Evolutionary conservation across 2,329 filamentous ascomycete genomes (phyloP), one percentile per base, ranked within the genome.

Genomic region (Calonectria leucothoes): DNA sequence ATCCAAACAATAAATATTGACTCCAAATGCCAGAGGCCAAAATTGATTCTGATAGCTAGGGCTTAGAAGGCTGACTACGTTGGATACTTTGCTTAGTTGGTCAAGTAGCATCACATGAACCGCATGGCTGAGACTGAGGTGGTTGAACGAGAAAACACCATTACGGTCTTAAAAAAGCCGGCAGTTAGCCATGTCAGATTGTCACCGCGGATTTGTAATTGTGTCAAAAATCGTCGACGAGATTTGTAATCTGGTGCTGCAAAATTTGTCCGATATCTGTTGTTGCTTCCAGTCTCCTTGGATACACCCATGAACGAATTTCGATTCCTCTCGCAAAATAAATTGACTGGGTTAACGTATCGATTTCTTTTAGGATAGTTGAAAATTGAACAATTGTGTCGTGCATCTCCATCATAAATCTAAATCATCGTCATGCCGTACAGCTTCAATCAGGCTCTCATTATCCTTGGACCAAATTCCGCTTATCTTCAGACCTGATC

Each of bases 371-470:
- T 20, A 4, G 35, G 35, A 31, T 6, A 57, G 8, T 14, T 27
- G 14, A 3, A 42, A 29, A 6, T 29, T 6, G 12, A 29, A 27
- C 10, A 27, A 27, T 15, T 29, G n/a, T 31, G 15, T 42, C 15
- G 11, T 49, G 14, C 20, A 37, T 61, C 11, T 0, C n/a, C 5
- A 17, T 42, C 10, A 8, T 35, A 42, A 42, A 11, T 25, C 15
- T n/a, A 35, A 63, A 42, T 59, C 20, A 29, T 52, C 67, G 23
- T 52, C 29, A n/a, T 73, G 57, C 42, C 69, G 29, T 29, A 73
- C 73, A 7, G 69, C 74, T 51, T 79, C 76, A 64, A 73, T 74
- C 1, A 78, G 61, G 15, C 65, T 70, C 63, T 75, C 72, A 0
- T 37, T 23, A 27, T 59, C 72, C 33, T 74, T 69, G 15, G 71